A percentile compares a stretch with the other conserved stretches of the same genome.
These are phyloP conservation scores for Sugiyamaella paludigena DNA, from an alignment of 1,139 yeast species.

Conservation along the genomic window DNA sequence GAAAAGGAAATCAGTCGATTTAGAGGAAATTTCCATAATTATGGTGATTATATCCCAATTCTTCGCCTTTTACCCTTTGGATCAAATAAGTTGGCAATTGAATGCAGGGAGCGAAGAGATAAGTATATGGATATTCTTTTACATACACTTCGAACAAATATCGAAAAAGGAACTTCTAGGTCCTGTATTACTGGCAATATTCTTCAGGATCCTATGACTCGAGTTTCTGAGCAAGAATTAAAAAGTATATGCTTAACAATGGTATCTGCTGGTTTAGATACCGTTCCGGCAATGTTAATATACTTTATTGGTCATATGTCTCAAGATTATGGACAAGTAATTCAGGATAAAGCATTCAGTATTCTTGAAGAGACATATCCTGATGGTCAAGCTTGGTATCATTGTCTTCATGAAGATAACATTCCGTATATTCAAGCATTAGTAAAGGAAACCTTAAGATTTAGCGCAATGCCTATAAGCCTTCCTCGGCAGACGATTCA, in stretches of 20 bases:
- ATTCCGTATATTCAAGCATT: conserved; percentile 56
- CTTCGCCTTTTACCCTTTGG: conserved; percentile 39
- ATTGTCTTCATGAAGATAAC: conserved; percentile 39
- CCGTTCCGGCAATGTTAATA: conserved; percentile 62
- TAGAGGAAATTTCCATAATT: conserved; percentile 61
- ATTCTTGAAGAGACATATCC: conserved; percentile 41
- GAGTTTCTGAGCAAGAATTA: conserved; percentile 46
- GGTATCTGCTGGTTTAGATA: conserved; percentile 79
- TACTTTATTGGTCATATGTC: conserved; percentile 63
- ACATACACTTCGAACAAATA: conserved; percentile 32
- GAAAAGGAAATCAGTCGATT: conserved; percentile 63
- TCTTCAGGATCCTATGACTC: conserved; percentile 30
- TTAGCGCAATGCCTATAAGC: conserved; percentile 65
- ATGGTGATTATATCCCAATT: conserved; percentile 60
- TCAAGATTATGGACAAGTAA: conserved; percentile 45
- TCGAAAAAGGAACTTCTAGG: conserved; percentile 30
- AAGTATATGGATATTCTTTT: conserved; percentile 50
- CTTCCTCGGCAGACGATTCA: conserved; percentile 61
- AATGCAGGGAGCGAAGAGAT: conserved; percentile 50
- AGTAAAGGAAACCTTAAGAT: conserved; percentile 60
- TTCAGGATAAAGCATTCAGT: conserved; percentile 46
- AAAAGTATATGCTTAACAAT: conserved; percentile 66
- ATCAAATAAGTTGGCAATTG: conserved; percentile 36
- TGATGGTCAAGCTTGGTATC: conserved; percentile 48
- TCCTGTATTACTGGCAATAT: conserved; percentile 50